A percentile compares a stretch with the other conserved stretches of the same genome.
These are phyloP conservation scores for Vitis cinerea DNA, from an alignment of 164 flowering plant species.

Conservation along the genomic window DNA sequence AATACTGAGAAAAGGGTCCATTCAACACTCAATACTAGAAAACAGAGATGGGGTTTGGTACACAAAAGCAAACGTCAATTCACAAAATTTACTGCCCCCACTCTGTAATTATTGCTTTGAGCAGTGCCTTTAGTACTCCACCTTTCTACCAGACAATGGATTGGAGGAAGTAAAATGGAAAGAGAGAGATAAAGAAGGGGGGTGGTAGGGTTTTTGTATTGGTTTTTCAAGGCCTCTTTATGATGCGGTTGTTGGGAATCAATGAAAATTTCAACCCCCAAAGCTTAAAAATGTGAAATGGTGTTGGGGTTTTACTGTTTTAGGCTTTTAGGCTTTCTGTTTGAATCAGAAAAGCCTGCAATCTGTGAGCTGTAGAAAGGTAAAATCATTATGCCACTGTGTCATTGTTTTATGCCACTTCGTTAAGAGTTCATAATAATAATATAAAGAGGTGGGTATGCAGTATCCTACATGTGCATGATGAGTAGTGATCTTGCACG, in stretches of 20 bases:
- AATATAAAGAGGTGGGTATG: too few relatives aligned
- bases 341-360: slow-evolving; percentile 8
- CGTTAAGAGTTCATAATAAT: background rate
- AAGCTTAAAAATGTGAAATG: background rate
- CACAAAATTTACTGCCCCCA: background rate
- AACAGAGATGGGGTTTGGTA: background rate
- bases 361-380: slow-evolving; percentile 8
- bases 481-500: too few relatives aligned
- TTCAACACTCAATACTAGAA: slow-evolving; percentile 22
- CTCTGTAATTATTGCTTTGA: slow-evolving; percentile 4
- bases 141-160: too few relatives aligned
- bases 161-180: too few relatives aligned
- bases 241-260: slow-evolving; percentile 8
- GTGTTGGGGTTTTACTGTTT: background rate
- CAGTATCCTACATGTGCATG: too few relatives aligned
- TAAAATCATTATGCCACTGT: background rate
- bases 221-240: too few relatives aligned
- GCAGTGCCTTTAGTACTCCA: background rate
- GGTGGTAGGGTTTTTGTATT: too few relatives aligned
- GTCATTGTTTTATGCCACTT: background rate
- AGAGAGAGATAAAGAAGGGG: too few relatives aligned
- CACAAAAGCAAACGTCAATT: slow-evolving; percentile 15
- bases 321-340: background rate
- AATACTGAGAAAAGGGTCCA: slow-evolving; percentile 6
- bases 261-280: slow-evolving; percentile 1